Conservation (phyloP, 768 basidiomycete species). For the Royoungia palumana region DNA sequence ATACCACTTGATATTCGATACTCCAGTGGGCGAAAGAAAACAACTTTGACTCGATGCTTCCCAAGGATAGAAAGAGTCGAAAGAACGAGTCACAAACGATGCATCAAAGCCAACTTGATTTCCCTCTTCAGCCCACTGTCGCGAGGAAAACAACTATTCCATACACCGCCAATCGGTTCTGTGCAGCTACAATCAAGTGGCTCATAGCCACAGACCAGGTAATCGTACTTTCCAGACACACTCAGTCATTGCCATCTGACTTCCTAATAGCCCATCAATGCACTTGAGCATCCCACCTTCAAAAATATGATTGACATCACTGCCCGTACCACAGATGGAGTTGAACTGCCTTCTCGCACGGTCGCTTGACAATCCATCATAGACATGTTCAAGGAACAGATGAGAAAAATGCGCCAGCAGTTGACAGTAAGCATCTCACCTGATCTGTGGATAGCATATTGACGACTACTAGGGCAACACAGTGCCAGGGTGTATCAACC, state of each 20-base stretch:
- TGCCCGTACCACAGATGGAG: too few relatives aligned
- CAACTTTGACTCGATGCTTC: neutral
- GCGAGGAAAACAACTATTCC: neutral
- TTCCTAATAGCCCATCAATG: too few relatives aligned
- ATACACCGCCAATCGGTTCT: neutral
- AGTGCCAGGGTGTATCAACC: neutral
- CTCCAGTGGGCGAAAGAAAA: neutral
- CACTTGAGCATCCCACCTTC: too few relatives aligned
- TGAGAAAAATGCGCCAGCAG: neutral
- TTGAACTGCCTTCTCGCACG: too few relatives aligned
- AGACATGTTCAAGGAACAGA: neutral
- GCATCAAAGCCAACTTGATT: neutral
- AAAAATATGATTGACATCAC: too few relatives aligned
- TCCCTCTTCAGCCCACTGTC: neutral
- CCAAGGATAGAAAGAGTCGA: neutral
- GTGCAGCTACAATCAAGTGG: neutral
- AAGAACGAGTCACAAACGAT: neutral
- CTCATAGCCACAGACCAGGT: neutral
- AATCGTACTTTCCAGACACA: too few relatives aligned
- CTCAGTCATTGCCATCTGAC: too few relatives aligned
- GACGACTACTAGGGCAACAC: neutral
- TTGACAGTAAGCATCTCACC: too few relatives aligned
- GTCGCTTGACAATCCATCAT: neutral
- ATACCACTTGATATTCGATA: too few relatives aligned
- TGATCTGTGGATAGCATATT: too few relatives aligned